Conservation (phyloP, 192 early-diverging fungal genomes). For the Thoreauomyces humboldtii region DNA sequence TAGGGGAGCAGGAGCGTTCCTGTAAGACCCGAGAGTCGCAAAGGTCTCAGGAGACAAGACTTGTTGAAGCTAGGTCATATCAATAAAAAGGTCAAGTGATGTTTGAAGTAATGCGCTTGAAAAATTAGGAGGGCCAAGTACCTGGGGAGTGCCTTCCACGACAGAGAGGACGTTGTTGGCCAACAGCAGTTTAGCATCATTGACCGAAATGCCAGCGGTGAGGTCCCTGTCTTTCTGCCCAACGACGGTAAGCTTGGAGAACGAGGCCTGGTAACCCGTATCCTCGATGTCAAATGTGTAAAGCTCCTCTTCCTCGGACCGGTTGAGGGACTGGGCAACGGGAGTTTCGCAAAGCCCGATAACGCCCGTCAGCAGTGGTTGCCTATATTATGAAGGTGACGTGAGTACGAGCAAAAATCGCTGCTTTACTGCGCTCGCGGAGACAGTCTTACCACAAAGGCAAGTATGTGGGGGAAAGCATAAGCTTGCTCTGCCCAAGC, state of each 20-base stretch:
- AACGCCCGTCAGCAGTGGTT: conserved; percentile 47
- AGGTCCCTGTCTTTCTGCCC: conserved; percentile 64
- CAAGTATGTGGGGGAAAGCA: conserved; percentile 15
- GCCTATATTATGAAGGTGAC: too few relatives aligned
- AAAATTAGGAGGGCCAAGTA: too few relatives aligned
- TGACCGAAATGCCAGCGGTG: conserved; percentile 51
- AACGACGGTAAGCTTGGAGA: conserved; percentile 72
- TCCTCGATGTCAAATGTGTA: conserved; percentile 72
- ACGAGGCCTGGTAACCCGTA: conserved; percentile 80
- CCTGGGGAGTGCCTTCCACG: background rate
- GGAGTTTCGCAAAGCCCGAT: conserved; percentile 62
- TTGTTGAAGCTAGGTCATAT: too few relatives aligned
- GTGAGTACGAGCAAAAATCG: too few relatives aligned
- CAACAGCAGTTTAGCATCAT: conserved; percentile 10
- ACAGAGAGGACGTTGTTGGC: background rate
- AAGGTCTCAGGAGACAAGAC: too few relatives aligned
- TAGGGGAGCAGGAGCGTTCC: too few relatives aligned
- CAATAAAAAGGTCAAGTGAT: too few relatives aligned
- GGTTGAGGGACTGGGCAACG: conserved; percentile 31
- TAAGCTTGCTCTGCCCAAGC: conserved; percentile 51
- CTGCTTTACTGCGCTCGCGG: too few relatives aligned
- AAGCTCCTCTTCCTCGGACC: conserved; percentile 33
- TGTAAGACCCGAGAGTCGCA: too few relatives aligned
- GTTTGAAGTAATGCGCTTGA: too few relatives aligned
- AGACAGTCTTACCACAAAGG: conserved; percentile 3